phyloP scores from a whole-genome alignment of 2,329 filamentous ascomycete genomes.

The Fusarium brachygibbosum region DNA sequence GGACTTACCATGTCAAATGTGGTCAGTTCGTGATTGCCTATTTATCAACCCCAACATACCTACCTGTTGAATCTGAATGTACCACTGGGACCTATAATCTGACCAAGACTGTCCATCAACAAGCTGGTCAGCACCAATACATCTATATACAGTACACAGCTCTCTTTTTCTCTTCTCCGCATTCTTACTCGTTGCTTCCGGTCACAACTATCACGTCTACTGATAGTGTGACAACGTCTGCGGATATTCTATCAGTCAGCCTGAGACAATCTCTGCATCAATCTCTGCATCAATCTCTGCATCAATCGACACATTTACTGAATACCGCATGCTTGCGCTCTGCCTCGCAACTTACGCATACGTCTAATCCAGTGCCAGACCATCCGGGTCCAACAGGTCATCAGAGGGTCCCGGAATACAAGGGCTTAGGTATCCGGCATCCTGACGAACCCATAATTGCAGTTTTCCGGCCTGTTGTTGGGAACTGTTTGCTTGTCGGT shows the following conservation, averaged over 20 bases:
- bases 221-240: constrained; percentile 42
- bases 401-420: constrained; percentile 16
- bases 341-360: constrained; percentile 38
- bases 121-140: constrained; percentile 16
- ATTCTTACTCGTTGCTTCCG: constrained; percentile 19
- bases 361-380: constrained; percentile 24
- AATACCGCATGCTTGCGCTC: constrained; percentile 32
- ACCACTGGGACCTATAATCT: constrained; percentile 10
- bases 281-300: constrained; percentile 29
- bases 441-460: constrained; percentile 40
- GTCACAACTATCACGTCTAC: constrained; percentile 21
- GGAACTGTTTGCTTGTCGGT: constrained; percentile 24
- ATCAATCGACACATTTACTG: constrained; percentile 26
- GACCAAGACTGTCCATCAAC: constrained; percentile 13
- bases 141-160: constrained; percentile 17
- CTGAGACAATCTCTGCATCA: constrained; percentile 37
- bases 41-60: constrained; percentile 14
- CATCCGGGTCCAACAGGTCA: constrained; percentile 13
- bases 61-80: constrained; percentile 19
- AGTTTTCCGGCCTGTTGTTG: constrained; percentile 23
- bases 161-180: constrained; percentile 1
- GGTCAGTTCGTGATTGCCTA: constrained; percentile 30
- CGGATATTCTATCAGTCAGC: constrained; percentile 40
- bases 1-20: constrained; percentile 19
- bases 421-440: constrained; percentile 34